Percentiles rank a stretch among this genome's conserved stretches.
Conservation (phyloP, 176 grass and related monocot species). For the Alloteropsis semialata region DNA sequence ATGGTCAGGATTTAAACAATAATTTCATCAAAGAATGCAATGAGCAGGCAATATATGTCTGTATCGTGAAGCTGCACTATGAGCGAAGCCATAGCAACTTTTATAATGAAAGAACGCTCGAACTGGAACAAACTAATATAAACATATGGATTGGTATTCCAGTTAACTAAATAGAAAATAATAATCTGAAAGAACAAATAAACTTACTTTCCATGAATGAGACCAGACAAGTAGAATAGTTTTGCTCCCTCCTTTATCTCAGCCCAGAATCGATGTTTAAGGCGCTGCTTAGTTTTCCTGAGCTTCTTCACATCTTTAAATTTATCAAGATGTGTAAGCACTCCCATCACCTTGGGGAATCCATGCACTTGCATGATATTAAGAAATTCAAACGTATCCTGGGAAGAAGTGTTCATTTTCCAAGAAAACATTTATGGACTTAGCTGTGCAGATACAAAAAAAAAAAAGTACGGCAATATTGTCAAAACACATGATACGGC, state of each 20-base stretch:
- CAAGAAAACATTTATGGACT: neutral
- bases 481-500: neutral
- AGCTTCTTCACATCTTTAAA: constrained; percentile 97
- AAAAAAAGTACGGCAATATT: neutral
- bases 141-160: neutral
- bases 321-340: constrained; percentile 92
- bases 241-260: constrained; percentile 94
- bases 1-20: neutral
- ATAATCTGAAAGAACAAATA: constrained; percentile 9
- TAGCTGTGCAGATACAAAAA: neutral
- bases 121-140: neutral
- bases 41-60: neutral
- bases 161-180: constrained; percentile 21
- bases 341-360: constrained; percentile 96
- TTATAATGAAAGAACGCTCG: neutral
- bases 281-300: constrained; percentile 88
- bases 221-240: constrained; percentile 95
- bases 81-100: neutral
- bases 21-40: neutral
- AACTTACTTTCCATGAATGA: constrained; percentile 91
- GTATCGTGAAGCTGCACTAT: neutral
- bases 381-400: constrained; percentile 99
- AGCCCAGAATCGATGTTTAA: constrained; percentile 92
- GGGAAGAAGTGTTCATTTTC: constrained; percentile 35
- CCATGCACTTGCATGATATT: constrained; percentile 99